Base-by-base conservation (phyloP, 495 filamentous ascomycete species). In the Aspergillus kassunensis region DNA sequence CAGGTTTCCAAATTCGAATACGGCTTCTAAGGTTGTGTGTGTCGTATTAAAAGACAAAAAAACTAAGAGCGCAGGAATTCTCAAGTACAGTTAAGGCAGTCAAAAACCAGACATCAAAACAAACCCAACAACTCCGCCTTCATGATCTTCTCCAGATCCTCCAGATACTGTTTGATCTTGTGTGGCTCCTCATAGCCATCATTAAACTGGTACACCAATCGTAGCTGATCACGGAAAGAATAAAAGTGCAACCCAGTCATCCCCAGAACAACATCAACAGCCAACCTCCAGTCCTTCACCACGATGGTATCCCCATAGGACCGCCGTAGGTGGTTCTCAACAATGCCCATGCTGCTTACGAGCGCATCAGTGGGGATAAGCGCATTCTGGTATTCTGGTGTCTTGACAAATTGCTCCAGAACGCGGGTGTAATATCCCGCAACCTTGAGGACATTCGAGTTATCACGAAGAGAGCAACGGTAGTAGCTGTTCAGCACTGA, bases 181-280 rank as follows among this genome's bases (percentile, higher is more conserved):
- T 7, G 2, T 13, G 47, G 19, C 21, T 40, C 47, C 47, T 50
- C 20, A n/a, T 40, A 50, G 4, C 20, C 34, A 8, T 49, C 46
- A 25, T 49, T 49, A 18, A 49, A 49, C 3, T 25, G 1, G 15
- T 49, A 40, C 34, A 40, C 34, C 13, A 49, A 29, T 21, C 33
- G 46, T n/a, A 49, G 34, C 34, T 49, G 34, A 19, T 40, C 46
- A 6, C 27, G 19, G 46, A 49, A 49, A 3, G 46, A 27, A 25
- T 40, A 49, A 10, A 49, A 7, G 21, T 39, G 36, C 13, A 49
- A 13, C 20, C n/a, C n/a, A 15, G 1, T 18, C 20, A 29, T 39
- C 3, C 46, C 46, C 34, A 49, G 24, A 1, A 49, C 20, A 40
- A 49, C 35, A 24, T 49, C 46, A 36, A 40, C 19, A 6, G 15